Evolutionary conservation across 2,329 filamentous ascomycete species (phyloP).

Genomic region (Thelonectria olida): DNA sequence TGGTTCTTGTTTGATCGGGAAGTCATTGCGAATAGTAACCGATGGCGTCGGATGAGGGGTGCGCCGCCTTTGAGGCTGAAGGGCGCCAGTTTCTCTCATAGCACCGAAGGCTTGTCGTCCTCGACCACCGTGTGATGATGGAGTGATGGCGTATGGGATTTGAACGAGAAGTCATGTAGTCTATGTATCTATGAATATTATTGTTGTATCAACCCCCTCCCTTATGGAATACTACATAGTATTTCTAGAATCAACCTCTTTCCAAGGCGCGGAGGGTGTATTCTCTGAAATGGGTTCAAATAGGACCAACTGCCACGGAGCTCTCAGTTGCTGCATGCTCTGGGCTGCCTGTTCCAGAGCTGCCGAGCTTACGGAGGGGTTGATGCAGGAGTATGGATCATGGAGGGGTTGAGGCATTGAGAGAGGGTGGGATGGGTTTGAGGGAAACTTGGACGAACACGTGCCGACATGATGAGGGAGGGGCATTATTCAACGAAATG

Average conservation of each 20-base stretch:
- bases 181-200: not conserved
- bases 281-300: too few relatives aligned
- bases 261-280: too few relatives aligned
- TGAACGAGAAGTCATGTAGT: not conserved
- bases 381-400: slow-evolving; percentile 3
- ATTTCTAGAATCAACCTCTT: not conserved
- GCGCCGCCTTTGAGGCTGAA: slow-evolving; percentile 44
- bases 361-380: not conserved
- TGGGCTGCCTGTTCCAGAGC: not conserved
- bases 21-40: slow-evolving; percentile 64
- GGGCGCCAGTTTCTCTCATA: slow-evolving; percentile 11
- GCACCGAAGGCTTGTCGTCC: slow-evolving; percentile 2
- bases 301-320: too few relatives aligned
- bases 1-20: slow-evolving; percentile 67
- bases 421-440: not conserved
- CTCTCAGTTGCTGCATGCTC: not conserved
- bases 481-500: not conserved
- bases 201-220: not conserved
- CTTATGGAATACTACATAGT: not conserved
- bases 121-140: not conserved
- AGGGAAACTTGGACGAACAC: not conserved
- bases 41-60: slow-evolving; percentile 58
- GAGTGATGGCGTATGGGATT: not conserved
- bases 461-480: not conserved
- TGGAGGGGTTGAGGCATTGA: not conserved